Base-by-base conservation (phyloP, 805 yeast genomes). In the Yarrowia sp. region DNA sequence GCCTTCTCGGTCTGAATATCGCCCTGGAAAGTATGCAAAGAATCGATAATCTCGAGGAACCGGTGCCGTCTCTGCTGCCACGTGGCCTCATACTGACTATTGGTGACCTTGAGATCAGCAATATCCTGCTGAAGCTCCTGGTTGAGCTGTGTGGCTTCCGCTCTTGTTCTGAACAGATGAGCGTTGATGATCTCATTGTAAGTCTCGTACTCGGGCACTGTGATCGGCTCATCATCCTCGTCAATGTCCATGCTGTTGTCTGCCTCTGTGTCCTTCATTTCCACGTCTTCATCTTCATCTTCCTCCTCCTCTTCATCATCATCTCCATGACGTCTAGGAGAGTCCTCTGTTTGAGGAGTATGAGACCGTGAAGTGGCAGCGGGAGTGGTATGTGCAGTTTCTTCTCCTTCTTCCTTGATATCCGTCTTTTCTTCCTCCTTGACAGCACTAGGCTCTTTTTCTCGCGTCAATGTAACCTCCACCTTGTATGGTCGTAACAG, bases 251-350 rank as follows among this genome's bases (percentile, higher is more conserved):
- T 59, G 32, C 52, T 59, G 26, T 55, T 38, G 11, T 50, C 45
- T 12, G 64, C 70, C 36, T 66, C 68, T 19, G 26, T 70, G 16
- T 69, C 73, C 19, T 35, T 66, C 71, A 66, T 64, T 32, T 64
- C 71, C 52, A 66, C 69, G 32, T 65, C 72, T 10, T 49, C 52
- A 16, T 40, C 68, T 5, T 66, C 71, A 26, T 70, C 72, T 5
- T 16, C 50, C 8, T 58, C 64, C 19, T 35, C 68, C 9, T 53
- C 69, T 32, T 70, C 73, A 10, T 59, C 65, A 1, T 58, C 65
- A 16, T 58, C 65, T 32, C 65, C 65, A 32, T 45, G 65, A 32
- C 65, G 52, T 59, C 65, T 35, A 5, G 64, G 64, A 22, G 64
- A 56, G 12, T n/a, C 50, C 8, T 56, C 49, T 10, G n/a, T 3